Conservation (phyloP, 208 protist species). For the Naegleria fowleri region DNA sequence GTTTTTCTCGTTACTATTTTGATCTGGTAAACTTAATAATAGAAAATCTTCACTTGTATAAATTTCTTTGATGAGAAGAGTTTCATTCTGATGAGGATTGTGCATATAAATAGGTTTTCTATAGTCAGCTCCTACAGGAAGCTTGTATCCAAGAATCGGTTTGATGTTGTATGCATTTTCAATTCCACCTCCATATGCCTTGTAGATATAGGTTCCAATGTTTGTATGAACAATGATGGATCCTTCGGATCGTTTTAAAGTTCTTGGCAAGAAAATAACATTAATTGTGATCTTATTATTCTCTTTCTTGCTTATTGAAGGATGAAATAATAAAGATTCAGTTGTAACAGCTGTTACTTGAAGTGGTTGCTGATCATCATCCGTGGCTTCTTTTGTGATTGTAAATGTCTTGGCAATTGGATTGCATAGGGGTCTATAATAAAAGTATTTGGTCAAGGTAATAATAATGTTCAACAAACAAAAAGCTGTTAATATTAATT, state of each 20-base stretch:
- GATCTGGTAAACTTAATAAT: background rate
- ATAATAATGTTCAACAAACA: too few relatives aligned
- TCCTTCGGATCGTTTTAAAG: background rate
- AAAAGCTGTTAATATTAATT: too few relatives aligned
- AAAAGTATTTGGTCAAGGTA: background rate
- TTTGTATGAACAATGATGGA: background rate
- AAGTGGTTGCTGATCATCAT: background rate
- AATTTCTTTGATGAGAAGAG: background rate
- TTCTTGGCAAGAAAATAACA: background rate
- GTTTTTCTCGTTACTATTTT: background rate
- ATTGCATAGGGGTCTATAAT: background rate
- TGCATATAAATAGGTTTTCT: background rate
- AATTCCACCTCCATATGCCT: background rate
- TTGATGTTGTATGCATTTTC: background rate
- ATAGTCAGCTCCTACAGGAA: background rate
- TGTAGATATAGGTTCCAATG: background rate
- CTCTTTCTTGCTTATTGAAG: background rate
- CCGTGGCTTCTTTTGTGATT: background rate
- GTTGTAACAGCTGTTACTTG: background rate
- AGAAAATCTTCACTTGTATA: constrained; percentile 7
- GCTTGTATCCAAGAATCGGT: background rate
- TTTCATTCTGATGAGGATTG: constrained; percentile 6
- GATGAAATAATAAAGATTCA: background rate
- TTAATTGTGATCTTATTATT: constrained; percentile 3
- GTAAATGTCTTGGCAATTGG: constrained; percentile 1